phyloP scores from a whole-genome alignment of 164 flowering plant species.

The Paratinospora sagittata region DNA sequence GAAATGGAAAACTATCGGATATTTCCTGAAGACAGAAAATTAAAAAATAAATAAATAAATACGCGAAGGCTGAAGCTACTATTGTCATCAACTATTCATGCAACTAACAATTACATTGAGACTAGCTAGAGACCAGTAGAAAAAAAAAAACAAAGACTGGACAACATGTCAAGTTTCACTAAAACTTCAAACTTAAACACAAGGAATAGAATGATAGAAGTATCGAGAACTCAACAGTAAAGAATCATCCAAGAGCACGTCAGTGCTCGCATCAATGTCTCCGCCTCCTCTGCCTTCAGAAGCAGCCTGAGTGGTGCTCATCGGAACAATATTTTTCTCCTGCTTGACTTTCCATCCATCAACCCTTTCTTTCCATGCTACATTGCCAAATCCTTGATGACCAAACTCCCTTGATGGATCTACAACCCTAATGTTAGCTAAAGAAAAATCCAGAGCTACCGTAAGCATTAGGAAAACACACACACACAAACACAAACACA shows the following conservation, averaged over 20 bases:
- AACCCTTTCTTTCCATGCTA: constrained; percentile 60
- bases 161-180: neutral
- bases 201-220: neutral
- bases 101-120: too few species aligned
- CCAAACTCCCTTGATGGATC: constrained; percentile 81
- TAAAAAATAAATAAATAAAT: neutral
- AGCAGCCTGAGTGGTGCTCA: constrained; percentile 52
- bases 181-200: neutral
- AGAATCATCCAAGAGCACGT: constrained; percentile 31
- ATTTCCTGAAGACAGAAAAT: too few species aligned
- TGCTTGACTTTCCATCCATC: constrained; percentile 57
- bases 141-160: neutral
- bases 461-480: neutral
- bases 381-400: constrained; percentile 55
- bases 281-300: constrained; percentile 67
- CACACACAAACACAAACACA: constrained; percentile 1
- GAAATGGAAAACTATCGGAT: too few species aligned
- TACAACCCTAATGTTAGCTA: constrained; percentile 71
- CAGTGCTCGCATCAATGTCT: constrained; percentile 35
- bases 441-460: constrained; percentile 7
- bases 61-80: neutral
- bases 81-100: neutral
- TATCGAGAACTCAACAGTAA: constrained; percentile 28
- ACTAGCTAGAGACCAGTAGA: neutral
- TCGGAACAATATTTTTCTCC: constrained; percentile 52